A percentile compares a stretch with the other conserved stretches of the same genome.
Evolutionary conservation across 441 rosid genomes (phyloP).

Genomic region (Brassica hybrid): DNA sequence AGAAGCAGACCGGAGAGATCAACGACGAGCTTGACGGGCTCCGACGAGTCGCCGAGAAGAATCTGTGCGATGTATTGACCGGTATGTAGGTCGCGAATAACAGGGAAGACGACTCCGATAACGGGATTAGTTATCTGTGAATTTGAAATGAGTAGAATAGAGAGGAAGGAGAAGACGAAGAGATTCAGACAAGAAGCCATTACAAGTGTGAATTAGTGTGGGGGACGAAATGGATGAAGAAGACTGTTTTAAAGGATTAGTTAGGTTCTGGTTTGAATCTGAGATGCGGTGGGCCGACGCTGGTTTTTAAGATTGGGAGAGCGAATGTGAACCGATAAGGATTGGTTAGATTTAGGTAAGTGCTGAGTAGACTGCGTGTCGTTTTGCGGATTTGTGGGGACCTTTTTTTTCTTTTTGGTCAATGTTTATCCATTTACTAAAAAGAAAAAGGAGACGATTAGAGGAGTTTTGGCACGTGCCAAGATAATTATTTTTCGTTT

Average conservation of each 20-base stretch:
- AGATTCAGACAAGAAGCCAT: conserved; percentile 46
- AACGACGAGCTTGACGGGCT: conserved; percentile 51
- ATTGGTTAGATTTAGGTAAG: conserved; percentile 37
- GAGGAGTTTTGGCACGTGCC: conserved; percentile 18
- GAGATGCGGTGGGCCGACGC: conserved; percentile 54
- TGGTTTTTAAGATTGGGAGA: conserved; percentile 22
- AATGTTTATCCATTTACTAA: conserved; percentile 38
- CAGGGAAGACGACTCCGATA: conserved; percentile 48
- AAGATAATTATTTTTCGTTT: neutral
- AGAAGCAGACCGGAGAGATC: conserved; percentile 59
- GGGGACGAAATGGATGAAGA: neutral
- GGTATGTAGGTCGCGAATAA: conserved; percentile 54
- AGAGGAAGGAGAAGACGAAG: conserved; percentile 27
- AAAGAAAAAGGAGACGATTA: neutral
- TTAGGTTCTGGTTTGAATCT: neutral
- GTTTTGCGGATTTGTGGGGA: conserved; percentile 35
- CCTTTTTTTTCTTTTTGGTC: conserved; percentile 15
- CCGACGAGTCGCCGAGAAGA: conserved; percentile 42
- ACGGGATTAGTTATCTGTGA: conserved; percentile 20
- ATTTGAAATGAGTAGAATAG: neutral
- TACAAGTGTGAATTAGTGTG: neutral
- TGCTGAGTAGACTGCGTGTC: conserved; percentile 48
- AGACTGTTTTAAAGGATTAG: neutral
- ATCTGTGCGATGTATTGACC: conserved; percentile 62
- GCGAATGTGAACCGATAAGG: conserved; percentile 12